Percentiles rank a stretch among this genome's conserved stretches.
phyloP scores from a whole-genome alignment of 179 eudicot species.

The Silene noctiflora region DNA sequence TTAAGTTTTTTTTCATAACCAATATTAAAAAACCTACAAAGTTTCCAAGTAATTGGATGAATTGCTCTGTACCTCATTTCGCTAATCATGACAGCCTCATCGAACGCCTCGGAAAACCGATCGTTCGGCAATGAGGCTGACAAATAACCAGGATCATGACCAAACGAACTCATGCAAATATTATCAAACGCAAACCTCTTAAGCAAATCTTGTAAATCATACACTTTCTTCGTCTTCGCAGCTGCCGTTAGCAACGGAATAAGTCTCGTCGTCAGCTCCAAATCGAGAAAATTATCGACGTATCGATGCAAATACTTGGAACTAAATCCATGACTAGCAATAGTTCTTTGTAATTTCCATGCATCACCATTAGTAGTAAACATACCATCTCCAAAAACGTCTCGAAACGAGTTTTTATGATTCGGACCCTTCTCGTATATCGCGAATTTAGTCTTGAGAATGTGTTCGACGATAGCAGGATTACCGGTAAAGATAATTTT shows the following conservation, averaged over 20 bases:
- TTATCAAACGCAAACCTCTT: conserved; percentile 64
- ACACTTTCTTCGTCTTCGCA: conserved; percentile 24
- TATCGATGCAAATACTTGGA: conserved; percentile 47
- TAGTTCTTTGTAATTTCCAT: conserved; percentile 54
- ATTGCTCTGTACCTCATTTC: conserved; percentile 32
- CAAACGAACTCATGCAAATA: conserved; percentile 51
- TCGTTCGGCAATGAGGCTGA: conserved; percentile 43
- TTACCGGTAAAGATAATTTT: conserved; percentile 38
- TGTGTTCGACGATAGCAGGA: conserved; percentile 48
- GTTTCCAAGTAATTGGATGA: conserved; percentile 44
- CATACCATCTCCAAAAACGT: conserved; percentile 58
- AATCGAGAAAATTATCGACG: conserved; percentile 40
- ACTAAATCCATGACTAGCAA: conserved; percentile 58
- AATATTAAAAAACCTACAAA: conserved; percentile 32
- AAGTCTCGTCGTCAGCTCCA: conserved; percentile 42
- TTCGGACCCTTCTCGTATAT: conserved; percentile 40
- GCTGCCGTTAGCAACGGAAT: conserved; percentile 41
- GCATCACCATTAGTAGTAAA: conserved; percentile 46
- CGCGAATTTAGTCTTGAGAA: conserved; percentile 41
- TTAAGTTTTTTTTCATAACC: conserved; percentile 51
- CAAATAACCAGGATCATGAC: conserved; percentile 56
- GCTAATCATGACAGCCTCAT: conserved; percentile 33
- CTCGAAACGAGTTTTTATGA: conserved; percentile 24
- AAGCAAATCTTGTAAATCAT: conserved; percentile 59
- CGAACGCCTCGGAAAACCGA: conserved; percentile 34